Evolutionary conservation across 192 early-diverging fungal species (phyloP).

Genomic region (Entomortierella lignicola): DNA sequence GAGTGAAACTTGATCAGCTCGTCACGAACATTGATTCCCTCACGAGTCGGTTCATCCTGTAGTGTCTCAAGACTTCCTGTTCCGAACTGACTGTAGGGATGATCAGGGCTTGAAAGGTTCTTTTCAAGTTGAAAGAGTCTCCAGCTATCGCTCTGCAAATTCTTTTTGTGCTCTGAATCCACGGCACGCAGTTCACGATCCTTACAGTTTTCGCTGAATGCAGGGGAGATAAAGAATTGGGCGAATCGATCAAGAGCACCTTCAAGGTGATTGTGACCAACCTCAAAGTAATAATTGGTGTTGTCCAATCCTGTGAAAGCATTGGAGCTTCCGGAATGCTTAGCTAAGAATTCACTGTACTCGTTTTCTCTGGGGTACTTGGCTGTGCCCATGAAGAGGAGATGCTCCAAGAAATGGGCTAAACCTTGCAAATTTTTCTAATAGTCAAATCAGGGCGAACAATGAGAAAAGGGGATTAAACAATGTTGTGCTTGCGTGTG

Average conservation of each 20-base stretch:
- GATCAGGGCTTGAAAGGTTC: constrained; percentile 75
- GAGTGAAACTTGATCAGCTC: constrained; percentile 89
- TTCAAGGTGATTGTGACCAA: constrained; percentile 68
- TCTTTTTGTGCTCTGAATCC: constrained; percentile 97
- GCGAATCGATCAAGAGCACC: constrained; percentile 77
- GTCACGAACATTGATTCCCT: constrained; percentile 85
- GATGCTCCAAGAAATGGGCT: constrained; percentile 87
- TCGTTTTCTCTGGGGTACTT: constrained; percentile 89
- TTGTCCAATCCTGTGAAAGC: constrained; percentile 83
- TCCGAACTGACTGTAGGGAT: constrained; percentile 92
- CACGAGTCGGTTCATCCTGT: constrained; percentile 66
- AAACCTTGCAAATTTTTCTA: constrained; percentile 79
- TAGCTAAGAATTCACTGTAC: constrained; percentile 75
- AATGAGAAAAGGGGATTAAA: neutral
- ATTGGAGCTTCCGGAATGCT: constrained; percentile 84
- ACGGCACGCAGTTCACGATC: constrained; percentile 96
- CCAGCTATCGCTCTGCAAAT: constrained; percentile 93
- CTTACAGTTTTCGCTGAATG: constrained; percentile 88
- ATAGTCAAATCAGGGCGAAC: neutral
- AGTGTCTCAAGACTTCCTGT: constrained; percentile 93
- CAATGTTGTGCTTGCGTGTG: neutral
- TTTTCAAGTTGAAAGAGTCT: constrained; percentile 90
- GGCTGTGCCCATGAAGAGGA: constrained; percentile 75
- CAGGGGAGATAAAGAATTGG: constrained; percentile 94
- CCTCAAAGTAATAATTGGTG: constrained; percentile 93